Conservation (phyloP, 768 basidiomycete genomes). For the Psilocybe cyanescens region DNA sequence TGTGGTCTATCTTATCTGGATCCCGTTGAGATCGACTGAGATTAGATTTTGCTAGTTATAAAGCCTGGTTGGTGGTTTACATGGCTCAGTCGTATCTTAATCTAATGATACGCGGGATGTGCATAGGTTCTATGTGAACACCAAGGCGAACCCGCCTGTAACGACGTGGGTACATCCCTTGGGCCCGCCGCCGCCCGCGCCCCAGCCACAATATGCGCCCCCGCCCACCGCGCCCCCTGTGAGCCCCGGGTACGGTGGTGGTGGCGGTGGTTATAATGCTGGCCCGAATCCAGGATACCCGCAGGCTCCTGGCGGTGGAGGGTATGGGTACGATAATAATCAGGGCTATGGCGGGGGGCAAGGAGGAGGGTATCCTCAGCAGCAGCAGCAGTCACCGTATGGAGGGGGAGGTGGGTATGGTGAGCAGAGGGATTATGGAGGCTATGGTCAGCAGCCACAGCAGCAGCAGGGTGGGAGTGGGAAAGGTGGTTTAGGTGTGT, state of each 20-base stretch:
- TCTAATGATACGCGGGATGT: not conserved
- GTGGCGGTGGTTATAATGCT: slow-evolving; percentile 28
- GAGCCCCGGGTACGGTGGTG: slow-evolving; percentile 32
- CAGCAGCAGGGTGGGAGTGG: slow-evolving; percentile 9
- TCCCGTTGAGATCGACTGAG: slow-evolving; percentile 20
- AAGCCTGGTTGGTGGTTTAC: slow-evolving; percentile 55
- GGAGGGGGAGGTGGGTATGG: slow-evolving; percentile 1
- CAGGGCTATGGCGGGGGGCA: slow-evolving; percentile 27
- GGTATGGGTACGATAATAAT: slow-evolving; percentile 27
- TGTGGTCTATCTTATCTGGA: slow-evolving; percentile 33
- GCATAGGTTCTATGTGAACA: slow-evolving; percentile 80
- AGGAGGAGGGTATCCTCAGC: slow-evolving; percentile 15
- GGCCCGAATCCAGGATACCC: slow-evolving; percentile 10
- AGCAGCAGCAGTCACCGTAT: slow-evolving; percentile 17
- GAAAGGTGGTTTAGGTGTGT: slow-evolving; percentile 20
- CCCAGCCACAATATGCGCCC: slow-evolving; percentile 42
- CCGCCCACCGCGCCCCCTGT: slow-evolving; percentile 52
- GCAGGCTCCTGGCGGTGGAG: slow-evolving; percentile 9
- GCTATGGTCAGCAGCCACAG: slow-evolving; percentile 20
- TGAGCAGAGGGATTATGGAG: slow-evolving; percentile 19
- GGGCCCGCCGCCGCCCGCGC: slow-evolving; percentile 48
- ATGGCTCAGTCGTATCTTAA: not conserved
- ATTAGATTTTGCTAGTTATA: slow-evolving; percentile 41
- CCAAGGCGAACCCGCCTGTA: slow-evolving; percentile 58
- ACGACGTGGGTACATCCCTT: slow-evolving; percentile 75